Base-by-base conservation (phyloP, 2,329 filamentous ascomycete genomes). In the Ophiostoma novo-ulmi region DNA sequence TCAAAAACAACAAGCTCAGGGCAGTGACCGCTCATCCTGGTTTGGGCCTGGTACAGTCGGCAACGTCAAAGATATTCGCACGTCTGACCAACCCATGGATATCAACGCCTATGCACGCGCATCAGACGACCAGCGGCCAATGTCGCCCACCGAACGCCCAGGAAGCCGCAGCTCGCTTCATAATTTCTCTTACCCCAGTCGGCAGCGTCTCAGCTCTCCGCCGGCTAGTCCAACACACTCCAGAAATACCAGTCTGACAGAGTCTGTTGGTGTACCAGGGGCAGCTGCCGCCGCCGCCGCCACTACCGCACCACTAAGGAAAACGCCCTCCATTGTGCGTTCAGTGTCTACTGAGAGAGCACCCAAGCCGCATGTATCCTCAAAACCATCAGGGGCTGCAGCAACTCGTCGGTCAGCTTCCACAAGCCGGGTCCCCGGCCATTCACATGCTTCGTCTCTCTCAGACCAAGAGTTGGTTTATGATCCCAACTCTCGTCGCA, bases 401-500 rank as follows among this genome's bases (percentile, higher is more conserved):
- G 8, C 69, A 55, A 38, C 17, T 58, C 72, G 71, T 8, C 74
- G 75, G 36, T 74, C 78, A 0, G 73, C 73, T 3, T 73, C 74
- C 10, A 75, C 72, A 11, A 74, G 74, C 11, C 75, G 74, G 70
- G 73, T 75, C 22, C 65, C 55, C 5, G 69, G 61, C 26, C 72
- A 74, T 13, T 77, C 79, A 14, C 44, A 26, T n/a, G 36, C 58
- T 4, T 70, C 74, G 1, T 70, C 73, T 6, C 20, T 13, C 2
- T 76, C 80, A 61, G 80, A 82, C 61, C 76, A 83, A 73, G 77
- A 80, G 41, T 75, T 91, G 77, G 85, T 90, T 66, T 88, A 88
- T 75, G 88, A 89, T 73, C 82, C 87, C n/a, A 89, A 89, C 74
- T 88, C 88, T 20, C 83, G 88, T 74, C 85, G 88, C 72, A 88